These are phyloP conservation scores for Magnusiomyces sp. DNA, from an alignment of 1,139 yeast species.

Conservation along the genomic window DNA sequence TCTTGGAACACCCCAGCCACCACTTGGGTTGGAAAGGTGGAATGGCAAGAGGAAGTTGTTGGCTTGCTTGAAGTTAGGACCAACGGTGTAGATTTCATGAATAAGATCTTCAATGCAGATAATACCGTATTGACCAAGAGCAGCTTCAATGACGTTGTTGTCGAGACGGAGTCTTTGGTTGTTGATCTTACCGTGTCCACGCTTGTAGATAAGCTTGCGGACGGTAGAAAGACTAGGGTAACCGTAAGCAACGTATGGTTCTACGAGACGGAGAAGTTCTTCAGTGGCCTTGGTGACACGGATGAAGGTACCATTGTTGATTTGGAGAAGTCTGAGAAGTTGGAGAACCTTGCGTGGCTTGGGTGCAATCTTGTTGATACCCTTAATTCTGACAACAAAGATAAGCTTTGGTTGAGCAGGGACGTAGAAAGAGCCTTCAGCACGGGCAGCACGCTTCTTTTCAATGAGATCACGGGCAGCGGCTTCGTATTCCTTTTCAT, in stretches of 20 bases:
- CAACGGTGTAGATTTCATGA: constrained; percentile 98
- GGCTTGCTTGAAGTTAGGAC: constrained; percentile 99
- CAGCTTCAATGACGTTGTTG: constrained; percentile 88
- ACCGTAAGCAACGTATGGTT: constrained; percentile 99
- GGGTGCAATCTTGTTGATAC: constrained; percentile 99
- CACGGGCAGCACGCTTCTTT: constrained; percentile 96
- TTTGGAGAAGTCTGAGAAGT: constrained; percentile 94
- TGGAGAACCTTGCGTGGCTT: constrained; percentile 99
- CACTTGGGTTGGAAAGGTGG: constrained; percentile 98
- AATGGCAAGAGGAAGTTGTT: constrained; percentile 99
- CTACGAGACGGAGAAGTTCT: constrained; percentile 94
- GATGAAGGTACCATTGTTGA: constrained; percentile 97
- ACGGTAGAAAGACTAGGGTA: constrained; percentile 96
- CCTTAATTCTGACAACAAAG: constrained; percentile 98
- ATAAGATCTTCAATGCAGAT: constrained; percentile 93
- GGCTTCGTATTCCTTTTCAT: constrained; percentile 92
- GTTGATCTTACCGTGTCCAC: constrained; percentile 99
- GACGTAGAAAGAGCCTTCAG: constrained; percentile 73
- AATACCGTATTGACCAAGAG: constrained; percentile 95
- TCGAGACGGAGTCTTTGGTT: constrained; percentile 97
- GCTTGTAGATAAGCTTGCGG: constrained; percentile 97
- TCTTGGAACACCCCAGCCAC: constrained; percentile 99
- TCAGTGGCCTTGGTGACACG: constrained; percentile 97
- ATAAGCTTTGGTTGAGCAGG: constrained; percentile 96
- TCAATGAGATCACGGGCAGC: constrained; percentile 89